These are phyloP conservation scores for Solanum microdontum DNA, from an alignment of 257 asterid species.

Conservation along the genomic window DNA sequence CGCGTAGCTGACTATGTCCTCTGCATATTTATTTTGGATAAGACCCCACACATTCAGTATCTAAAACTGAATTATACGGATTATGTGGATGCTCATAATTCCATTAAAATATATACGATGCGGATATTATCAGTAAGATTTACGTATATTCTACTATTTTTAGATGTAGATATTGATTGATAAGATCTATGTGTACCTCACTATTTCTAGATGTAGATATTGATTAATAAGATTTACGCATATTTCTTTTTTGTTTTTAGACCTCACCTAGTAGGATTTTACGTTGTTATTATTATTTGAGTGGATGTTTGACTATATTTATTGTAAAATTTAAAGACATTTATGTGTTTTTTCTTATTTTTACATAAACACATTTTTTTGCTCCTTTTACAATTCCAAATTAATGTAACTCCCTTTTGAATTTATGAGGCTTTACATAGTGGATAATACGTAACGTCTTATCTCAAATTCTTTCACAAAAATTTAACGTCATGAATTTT, in stretches of 20 bases:
- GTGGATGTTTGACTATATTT: neutral
- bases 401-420: neutral
- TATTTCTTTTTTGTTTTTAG: too few species aligned
- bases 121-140: too few species aligned
- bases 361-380: too few species aligned
- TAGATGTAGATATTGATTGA: too few species aligned
- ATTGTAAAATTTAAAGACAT: too few species aligned
- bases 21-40: neutral
- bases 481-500: neutral
- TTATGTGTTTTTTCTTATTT: too few species aligned
- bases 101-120: neutral
- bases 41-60: neutral
- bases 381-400: neutral
- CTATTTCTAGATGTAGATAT: too few species aligned
- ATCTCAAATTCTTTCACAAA: neutral
- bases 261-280: neutral
- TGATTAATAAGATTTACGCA: too few species aligned
- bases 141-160: fast-evolving
- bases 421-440: neutral
- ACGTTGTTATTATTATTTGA: too few species aligned
- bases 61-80: neutral
- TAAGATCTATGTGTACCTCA: too few species aligned
- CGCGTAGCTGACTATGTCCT: slow-evolving; percentile 2
- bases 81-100: neutral
- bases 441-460: neutral